Evolutionary conservation across 176 grass and related monocot species (phyloP).

Genomic region (Phragmites australis): DNA sequence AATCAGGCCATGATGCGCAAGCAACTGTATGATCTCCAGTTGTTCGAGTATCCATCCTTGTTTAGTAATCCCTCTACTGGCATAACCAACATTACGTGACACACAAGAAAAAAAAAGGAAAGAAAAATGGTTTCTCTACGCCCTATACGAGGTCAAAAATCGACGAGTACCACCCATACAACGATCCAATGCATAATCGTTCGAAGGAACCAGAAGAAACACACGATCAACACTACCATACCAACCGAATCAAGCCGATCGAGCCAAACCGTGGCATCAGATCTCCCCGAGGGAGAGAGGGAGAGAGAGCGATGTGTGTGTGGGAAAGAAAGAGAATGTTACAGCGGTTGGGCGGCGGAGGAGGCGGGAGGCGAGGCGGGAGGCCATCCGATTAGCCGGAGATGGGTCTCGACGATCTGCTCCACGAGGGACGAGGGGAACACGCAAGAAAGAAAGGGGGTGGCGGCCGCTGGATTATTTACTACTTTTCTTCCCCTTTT

Average conservation of each 20-base stretch:
- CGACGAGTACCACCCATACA: neutral
- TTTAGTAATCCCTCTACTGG: neutral
- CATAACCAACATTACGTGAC: neutral
- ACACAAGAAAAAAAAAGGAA: neutral
- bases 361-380: slow-evolving; percentile 45
- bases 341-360: slow-evolving; percentile 43
- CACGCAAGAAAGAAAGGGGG: neutral
- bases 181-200: neutral
- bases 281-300: neutral
- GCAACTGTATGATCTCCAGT: too few species aligned
- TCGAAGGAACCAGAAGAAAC: neutral
- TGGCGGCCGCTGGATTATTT: neutral
- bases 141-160: too few species aligned
- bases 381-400: slow-evolving; percentile 69
- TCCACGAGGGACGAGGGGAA: neutral
- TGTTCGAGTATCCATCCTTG: too few species aligned
- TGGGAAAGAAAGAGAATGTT: too few species aligned
- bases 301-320: too few species aligned
- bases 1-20: too few species aligned
- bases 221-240: neutral
- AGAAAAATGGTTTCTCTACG: too few species aligned
- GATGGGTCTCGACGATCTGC: slow-evolving; percentile 30
- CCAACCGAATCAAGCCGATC: neutral
- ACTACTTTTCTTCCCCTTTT: too few species aligned
- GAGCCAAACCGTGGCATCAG: neutral